phyloP scores from a whole-genome alignment of 2,329 filamentous ascomycete genomes.

The Ascosphaera apis region DNA sequence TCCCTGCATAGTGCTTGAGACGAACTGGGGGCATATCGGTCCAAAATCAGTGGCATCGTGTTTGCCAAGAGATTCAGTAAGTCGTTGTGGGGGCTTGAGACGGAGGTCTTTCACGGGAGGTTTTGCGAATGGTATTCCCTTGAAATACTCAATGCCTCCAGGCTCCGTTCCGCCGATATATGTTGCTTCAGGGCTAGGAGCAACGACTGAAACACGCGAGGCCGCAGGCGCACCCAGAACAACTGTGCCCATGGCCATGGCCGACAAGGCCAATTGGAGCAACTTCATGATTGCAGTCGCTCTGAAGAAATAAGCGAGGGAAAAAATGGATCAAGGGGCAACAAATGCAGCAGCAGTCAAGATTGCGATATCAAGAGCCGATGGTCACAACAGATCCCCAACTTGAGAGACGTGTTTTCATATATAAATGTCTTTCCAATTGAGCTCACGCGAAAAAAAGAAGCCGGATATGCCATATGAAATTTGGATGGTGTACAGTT shows the following conservation, averaged over 20 bases:
- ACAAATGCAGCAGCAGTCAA: not conserved
- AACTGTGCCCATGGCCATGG: not conserved
- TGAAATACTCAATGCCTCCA: constrained; percentile 40
- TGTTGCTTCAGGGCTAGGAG: not conserved
- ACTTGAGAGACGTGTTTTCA: not conserved
- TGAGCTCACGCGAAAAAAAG: not conserved
- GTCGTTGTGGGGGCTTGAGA: constrained; percentile 41
- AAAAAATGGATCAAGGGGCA: not conserved
- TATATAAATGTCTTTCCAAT: not conserved
- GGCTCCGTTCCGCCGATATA: not conserved
- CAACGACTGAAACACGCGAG: not conserved
- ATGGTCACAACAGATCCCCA: not conserved
- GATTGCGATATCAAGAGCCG: not conserved
- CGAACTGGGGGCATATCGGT: constrained; percentile 49
- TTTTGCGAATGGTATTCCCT: constrained; percentile 52
- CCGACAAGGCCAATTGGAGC: not conserved
- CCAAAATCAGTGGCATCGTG: constrained; percentile 35
- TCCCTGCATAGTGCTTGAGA: constrained; percentile 26
- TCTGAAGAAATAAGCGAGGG: not conserved
- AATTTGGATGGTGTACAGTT: not conserved
- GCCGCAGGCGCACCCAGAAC: not conserved
- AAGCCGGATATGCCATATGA: not conserved
- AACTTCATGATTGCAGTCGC: not conserved
- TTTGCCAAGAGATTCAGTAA: constrained; percentile 34
- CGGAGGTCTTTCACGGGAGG: constrained; percentile 43